Conservation (phyloP, 495 filamentous ascomycete genomes). For the Bathelium albidoporum region DNA sequence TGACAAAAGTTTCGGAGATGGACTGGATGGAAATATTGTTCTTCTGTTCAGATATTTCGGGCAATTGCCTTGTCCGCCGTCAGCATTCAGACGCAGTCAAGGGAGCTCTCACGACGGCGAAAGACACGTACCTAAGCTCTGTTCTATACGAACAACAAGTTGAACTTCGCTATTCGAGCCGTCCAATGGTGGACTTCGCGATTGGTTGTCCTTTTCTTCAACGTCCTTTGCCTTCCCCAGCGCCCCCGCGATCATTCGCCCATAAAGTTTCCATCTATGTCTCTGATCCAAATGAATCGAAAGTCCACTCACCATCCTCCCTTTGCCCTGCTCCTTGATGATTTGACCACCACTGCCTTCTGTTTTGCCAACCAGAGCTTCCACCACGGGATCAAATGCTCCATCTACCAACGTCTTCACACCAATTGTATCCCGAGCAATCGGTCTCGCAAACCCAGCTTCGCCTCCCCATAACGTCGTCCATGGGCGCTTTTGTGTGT, state of each 20-base stretch:
- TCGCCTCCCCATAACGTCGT: conserved; percentile 66
- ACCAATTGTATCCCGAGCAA: conserved; percentile 48
- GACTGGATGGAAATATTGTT: conserved; percentile 43
- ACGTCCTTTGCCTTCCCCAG: conserved; percentile 27
- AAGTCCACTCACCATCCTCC: conserved; percentile 48
- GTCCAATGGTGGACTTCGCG: conserved; percentile 16
- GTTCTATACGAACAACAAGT: conserved; percentile 54
- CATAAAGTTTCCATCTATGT: conserved; percentile 57
- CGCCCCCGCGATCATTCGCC: conserved; percentile 50
- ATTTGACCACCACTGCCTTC: conserved; percentile 31
- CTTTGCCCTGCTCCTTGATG: conserved; percentile 24
- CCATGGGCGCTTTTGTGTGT: conserved; percentile 56
- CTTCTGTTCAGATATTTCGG: conserved; percentile 78
- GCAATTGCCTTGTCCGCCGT: conserved; percentile 49
- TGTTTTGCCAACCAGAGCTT: conserved; percentile 38
- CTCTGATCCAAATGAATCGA: conserved; percentile 57
- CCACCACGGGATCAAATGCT: conserved; percentile 53
- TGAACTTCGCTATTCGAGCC: conserved; percentile 44
- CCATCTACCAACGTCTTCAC: conserved; percentile 48
- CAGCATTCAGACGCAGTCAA: conserved; percentile 4
- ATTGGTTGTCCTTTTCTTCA: conserved; percentile 21
- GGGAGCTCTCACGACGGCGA: neutral
- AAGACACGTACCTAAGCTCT: conserved; percentile 46
- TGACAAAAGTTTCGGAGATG: conserved; percentile 43
- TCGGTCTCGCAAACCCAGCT: conserved; percentile 49